Evolutionary conservation across 805 yeast genomes (phyloP), one percentile per base, ranked within the genome.

Genomic region (Zygoascus flipseniorum): DNA sequence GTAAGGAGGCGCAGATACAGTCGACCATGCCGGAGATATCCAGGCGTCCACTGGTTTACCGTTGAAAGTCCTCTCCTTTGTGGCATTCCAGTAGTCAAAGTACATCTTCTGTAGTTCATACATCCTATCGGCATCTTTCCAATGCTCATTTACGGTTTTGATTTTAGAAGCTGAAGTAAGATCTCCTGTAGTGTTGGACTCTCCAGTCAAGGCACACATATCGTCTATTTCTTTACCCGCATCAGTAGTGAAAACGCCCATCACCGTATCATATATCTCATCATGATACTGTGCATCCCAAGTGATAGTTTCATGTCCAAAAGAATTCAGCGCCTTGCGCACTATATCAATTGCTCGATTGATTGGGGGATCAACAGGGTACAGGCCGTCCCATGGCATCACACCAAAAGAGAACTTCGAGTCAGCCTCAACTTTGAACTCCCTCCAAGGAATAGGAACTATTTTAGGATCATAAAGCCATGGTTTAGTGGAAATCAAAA

Each of bases 381-480:
- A 55, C 28, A 18, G 42, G 31, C 53, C 31, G 16, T 48, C 54
- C 18, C 20, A 19, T 9, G 20, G 42, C 23, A 61, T 48, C 10
- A 61, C 55, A 10, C 63, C 63, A 49, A 66, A 53, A 8, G 82
- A 78, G 20, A 76, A 72, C 28, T 23, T 23, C 6, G 28, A 23
- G 11, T 47, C 50, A 6, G 81, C 81, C 10, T n/a, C 28, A 2
- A 43, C 26, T 8, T 31, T 31, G 18, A 14, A 31, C 3, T 31
- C 20, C 42, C 13, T 68, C 82, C 83, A 81, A 1, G 80, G 76
- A 20, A 81, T 62, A 31, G 80, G 79, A n/a, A 72, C 58, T 4
- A 54, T 44, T 20, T 48, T 49, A 6, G 45, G 49, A 18, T 56
- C 58, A 18, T 28, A 18, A 13, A 26, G 39, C 62, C 62, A 60